Conservation (phyloP, 371 early-diverging fungal species). For the Phascolomyces articulosus region DNA sequence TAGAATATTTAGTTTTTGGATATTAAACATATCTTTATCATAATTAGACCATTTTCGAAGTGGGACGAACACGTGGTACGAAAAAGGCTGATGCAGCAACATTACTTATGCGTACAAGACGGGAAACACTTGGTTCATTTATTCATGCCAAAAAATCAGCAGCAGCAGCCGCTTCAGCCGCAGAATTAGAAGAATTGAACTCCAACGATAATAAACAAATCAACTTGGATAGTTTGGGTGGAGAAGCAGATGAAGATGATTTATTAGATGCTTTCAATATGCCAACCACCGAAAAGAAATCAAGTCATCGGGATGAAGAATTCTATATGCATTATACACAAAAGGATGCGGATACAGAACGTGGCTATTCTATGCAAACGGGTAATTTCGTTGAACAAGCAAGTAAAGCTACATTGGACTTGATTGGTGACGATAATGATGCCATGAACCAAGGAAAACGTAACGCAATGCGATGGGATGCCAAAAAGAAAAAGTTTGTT, state of each 20-base stretch:
- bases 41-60: constrained; percentile 86
- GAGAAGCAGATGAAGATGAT: constrained; percentile 56
- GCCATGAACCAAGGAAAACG: constrained; percentile 48
- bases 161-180: constrained; percentile 20
- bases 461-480: constrained; percentile 87
- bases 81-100: constrained; percentile 75
- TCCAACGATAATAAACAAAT: constrained; percentile 18
- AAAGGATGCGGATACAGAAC: constrained; percentile 87
- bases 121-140: constrained; percentile 59
- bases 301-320: constrained; percentile 77
- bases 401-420: constrained; percentile 73
- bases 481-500: constrained; percentile 92
- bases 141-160: constrained; percentile 57
- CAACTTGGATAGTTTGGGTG: constrained; percentile 38
- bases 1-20: background rate
- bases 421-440: constrained; percentile 86
- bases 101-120: constrained; percentile 79
- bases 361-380: constrained; percentile 85
- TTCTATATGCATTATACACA: constrained; percentile 90
- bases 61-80: constrained; percentile 75
- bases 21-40: no score
- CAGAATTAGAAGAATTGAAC: constrained; percentile 17
- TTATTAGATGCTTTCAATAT: constrained; percentile 54
- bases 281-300: constrained; percentile 16
- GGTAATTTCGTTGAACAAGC: constrained; percentile 86